A percentile compares a stretch with the other conserved stretches of the same genome.
Conservation (phyloP, 2,329 filamentous ascomycete species). For the Cladophialophora yegresii region DNA sequence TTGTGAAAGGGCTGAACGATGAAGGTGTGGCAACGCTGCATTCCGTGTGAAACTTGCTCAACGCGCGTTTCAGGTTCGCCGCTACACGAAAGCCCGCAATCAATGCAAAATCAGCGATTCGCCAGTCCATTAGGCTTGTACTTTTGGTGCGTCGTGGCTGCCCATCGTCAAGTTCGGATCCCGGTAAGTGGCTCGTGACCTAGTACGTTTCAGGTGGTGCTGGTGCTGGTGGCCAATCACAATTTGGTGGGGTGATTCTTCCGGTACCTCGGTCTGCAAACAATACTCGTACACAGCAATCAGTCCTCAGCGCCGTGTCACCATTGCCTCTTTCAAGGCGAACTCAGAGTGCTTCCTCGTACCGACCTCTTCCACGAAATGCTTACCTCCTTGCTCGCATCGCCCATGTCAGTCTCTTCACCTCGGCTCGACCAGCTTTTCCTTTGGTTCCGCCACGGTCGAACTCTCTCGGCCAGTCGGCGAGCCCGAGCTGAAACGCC, state of each 20-base stretch:
- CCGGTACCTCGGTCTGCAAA: too few species aligned
- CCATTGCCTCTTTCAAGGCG: background rate
- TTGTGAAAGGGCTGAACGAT: background rate
- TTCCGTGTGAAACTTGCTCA: constrained; percentile 8
- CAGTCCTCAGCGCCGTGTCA: background rate
- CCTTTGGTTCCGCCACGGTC: background rate
- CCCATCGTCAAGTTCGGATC: constrained; percentile 6
- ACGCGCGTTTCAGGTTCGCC: constrained; percentile 8
- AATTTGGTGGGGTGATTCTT: background rate
- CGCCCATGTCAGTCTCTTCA: background rate
- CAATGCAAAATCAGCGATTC: constrained; percentile 1
- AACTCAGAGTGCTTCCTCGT: background rate
- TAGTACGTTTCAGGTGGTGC: constrained; percentile 9
- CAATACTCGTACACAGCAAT: too few species aligned
- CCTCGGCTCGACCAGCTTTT: background rate
- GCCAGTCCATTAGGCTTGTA: background rate
- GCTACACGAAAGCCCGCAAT: background rate
- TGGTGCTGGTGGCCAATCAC: background rate
- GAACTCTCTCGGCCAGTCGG: constrained; percentile 3
- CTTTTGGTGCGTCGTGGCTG: constrained; percentile 6
- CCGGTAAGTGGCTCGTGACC: background rate
- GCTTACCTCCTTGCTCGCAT: background rate
- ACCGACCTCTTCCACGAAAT: background rate
- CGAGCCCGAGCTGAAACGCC: constrained; percentile 15
- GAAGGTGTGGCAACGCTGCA: background rate